Evolutionary conservation across 495 filamentous ascomycete species (phyloP), one percentile per base, ranked within the genome.

Genomic region (Podospora pseudopauciseta): DNA sequence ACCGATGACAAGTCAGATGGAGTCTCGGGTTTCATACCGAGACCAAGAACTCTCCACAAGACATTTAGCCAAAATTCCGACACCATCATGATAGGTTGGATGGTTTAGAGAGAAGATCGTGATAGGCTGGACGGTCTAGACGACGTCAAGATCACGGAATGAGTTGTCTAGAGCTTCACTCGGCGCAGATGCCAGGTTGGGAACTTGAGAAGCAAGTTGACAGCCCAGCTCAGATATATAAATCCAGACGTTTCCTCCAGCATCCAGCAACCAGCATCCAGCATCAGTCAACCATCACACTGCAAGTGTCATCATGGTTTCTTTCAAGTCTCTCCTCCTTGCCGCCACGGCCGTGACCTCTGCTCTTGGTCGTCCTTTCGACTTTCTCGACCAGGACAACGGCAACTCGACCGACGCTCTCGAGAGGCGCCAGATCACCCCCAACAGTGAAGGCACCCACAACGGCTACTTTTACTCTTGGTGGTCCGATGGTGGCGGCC

Each of bases 391-490:
- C 60, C 27, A 66, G 15, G 68, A 59, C 20, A 70, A 70, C 16
- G 68, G 60, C 20, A 70, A 70, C 64, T 66, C 68, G 68, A 70
- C 68, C 28, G 63, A 65, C 49, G 11, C 60, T 27, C 68, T 70
- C 1, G 64, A 64, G 55, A 54, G 20, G 28, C 68, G 68, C 19
- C 19, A 26, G 32, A 55, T 56, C 19, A 70, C 68, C 19, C 28
- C 65, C 19, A 70, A 67, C 68, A 54, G 60, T 20, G 20, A 34
- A 32, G 84, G 87, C 63, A 81, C 74, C 44, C 80, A 82, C 75
- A 83, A 85, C 64, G 85, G 84, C 63, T 88, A 80, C 75, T 88
- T 85, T 75, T 89, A 86, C 72, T 84, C 80, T 28, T 88, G 84
- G 80, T 88, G 85, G 84, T 86, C 85, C 57, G 83, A 89, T 61